A percentile compares a stretch with the other conserved stretches of the same genome.
Evolutionary conservation across 2,329 filamentous ascomycete genomes (phyloP).

Genomic region (Epicoccum sorghinum): DNA sequence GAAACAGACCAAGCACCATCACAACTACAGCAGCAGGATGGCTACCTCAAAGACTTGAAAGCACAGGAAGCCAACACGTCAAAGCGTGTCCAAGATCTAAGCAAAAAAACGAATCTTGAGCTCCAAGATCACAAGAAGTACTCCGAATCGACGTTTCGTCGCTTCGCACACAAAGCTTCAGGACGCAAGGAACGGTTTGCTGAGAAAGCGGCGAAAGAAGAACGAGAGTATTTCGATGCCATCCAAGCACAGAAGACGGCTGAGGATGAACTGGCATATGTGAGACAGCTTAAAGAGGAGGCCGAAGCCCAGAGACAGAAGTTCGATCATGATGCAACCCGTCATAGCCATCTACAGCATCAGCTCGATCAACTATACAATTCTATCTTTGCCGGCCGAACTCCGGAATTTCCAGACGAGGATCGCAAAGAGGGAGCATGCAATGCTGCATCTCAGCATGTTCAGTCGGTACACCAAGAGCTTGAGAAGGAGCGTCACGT

Average conservation of each 20-base stretch:
- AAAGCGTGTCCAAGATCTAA: slow-evolving; percentile 24
- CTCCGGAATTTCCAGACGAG: slow-evolving; percentile 42
- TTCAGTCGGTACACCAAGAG: slow-evolving; percentile 20
- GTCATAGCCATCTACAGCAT: slow-evolving; percentile 29
- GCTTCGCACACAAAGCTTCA: slow-evolving; percentile 41
- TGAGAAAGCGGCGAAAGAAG: slow-evolving; percentile 44
- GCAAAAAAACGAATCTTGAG: slow-evolving; percentile 28
- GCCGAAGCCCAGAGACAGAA: slow-evolving; percentile 27
- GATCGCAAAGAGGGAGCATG: slow-evolving; percentile 35
- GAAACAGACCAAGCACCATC: slow-evolving; percentile 39
- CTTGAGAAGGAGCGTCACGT: slow-evolving; percentile 36
- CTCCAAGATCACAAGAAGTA: slow-evolving; percentile 44
- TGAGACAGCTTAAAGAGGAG: slow-evolving; percentile 31
- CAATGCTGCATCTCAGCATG: slow-evolving; percentile 18
- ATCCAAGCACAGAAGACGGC: slow-evolving; percentile 41
- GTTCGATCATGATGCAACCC: slow-evolving; percentile 22
- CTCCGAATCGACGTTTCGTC: slow-evolving; percentile 39
- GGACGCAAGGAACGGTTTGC: slow-evolving; percentile 36
- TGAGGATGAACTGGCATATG: slow-evolving; percentile 39
- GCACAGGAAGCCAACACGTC: slow-evolving; percentile 27
- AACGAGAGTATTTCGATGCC: slow-evolving; percentile 44
- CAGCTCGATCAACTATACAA: slow-evolving; percentile 40
- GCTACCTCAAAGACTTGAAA: slow-evolving; percentile 37
- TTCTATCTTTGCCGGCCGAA: slow-evolving; percentile 41
- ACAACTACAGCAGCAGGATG: slow-evolving; percentile 38